These are phyloP conservation scores for Phlegmacium glaucopus DNA, from an alignment of 768 basidiomycete species.

Conservation along the genomic window DNA sequence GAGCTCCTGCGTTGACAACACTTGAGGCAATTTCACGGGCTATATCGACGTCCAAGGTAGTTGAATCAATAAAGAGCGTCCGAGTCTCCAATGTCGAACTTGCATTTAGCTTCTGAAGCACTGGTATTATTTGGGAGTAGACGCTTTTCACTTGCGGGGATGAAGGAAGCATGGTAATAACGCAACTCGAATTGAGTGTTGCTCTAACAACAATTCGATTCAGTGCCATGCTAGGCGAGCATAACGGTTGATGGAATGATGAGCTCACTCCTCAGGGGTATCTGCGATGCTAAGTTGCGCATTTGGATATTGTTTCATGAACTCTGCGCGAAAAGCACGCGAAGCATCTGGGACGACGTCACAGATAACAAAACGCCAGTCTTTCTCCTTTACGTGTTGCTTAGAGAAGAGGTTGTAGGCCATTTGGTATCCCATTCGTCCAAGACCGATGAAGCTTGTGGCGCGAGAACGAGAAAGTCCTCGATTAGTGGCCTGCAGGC, in stretches of 20 bases:
- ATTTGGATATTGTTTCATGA: slow-evolving; percentile 54
- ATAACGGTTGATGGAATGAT: not conserved
- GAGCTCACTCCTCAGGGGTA: slow-evolving; percentile 72
- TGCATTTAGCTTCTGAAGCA: slow-evolving; percentile 47
- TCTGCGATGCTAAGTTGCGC: slow-evolving; percentile 55
- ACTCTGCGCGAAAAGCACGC: slow-evolving; percentile 50
- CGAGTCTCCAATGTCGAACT: slow-evolving; percentile 23
- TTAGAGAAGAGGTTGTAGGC: slow-evolving; percentile 80
- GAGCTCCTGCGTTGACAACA: slow-evolving; percentile 53
- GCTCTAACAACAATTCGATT: slow-evolving; percentile 41
- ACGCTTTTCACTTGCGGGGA: slow-evolving; percentile 83
- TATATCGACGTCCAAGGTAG: slow-evolving; percentile 80
- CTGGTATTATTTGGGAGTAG: slow-evolving; percentile 66
- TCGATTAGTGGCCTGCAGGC: slow-evolving; percentile 36
- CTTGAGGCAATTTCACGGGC: slow-evolving; percentile 61
- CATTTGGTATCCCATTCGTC: slow-evolving; percentile 90
- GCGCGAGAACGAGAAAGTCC: slow-evolving; percentile 39
- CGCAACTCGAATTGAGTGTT: slow-evolving; percentile 53
- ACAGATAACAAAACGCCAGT: slow-evolving; percentile 70
- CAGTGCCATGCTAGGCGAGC: not conserved
- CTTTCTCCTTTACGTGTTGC: slow-evolving; percentile 47
- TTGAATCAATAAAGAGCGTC: slow-evolving; percentile 84
- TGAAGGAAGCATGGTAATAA: slow-evolving; percentile 92
- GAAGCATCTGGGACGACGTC: slow-evolving; percentile 67
- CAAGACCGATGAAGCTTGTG: slow-evolving; percentile 82